These are phyloP conservation scores for Aureobasidium sp. DNA, from an alignment of 2,329 filamentous ascomycete genomes.

Conservation along the genomic window DNA sequence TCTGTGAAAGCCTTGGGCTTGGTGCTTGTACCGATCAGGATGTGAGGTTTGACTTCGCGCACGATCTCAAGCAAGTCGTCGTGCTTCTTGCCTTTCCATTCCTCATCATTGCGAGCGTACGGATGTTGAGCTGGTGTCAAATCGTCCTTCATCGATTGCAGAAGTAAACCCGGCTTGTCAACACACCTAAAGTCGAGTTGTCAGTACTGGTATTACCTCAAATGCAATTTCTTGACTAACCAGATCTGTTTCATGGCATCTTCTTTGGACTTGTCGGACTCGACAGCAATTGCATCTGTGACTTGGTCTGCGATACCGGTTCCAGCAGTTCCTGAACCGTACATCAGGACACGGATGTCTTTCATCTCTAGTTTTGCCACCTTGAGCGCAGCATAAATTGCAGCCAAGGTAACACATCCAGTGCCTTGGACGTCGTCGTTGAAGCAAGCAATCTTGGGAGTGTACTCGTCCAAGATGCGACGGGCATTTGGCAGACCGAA, in stretches of 20 bases:
- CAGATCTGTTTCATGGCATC: constrained; percentile 76
- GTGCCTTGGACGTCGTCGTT: constrained; percentile 90
- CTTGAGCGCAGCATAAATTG: constrained; percentile 68
- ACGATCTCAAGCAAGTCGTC: constrained; percentile 60
- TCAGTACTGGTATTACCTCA: not conserved
- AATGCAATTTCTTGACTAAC: constrained; percentile 35
- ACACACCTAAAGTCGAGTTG: constrained; percentile 52
- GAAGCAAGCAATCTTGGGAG: constrained; percentile 70
- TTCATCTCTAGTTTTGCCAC: constrained; percentile 59
- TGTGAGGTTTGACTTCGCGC: constrained; percentile 66
- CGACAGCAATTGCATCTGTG: constrained; percentile 66
- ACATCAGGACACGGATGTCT: constrained; percentile 67
- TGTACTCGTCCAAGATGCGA: constrained; percentile 69
- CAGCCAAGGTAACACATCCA: constrained; percentile 78
- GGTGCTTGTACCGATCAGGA: constrained; percentile 79
- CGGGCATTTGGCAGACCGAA: constrained; percentile 74
- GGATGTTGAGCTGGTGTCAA: constrained; percentile 60
- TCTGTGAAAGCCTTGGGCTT: constrained; percentile 69
- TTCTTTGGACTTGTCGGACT: constrained; percentile 59
- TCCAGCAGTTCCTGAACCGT: constrained; percentile 74
- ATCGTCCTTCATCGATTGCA: constrained; percentile 53
- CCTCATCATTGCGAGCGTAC: constrained; percentile 58
- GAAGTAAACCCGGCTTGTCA: constrained; percentile 72
- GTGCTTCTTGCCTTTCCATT: constrained; percentile 55
- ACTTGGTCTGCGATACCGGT: constrained; percentile 83